A percentile compares a stretch with the other conserved stretches of the same genome.
Conservation (phyloP, 2,329 filamentous ascomycete genomes). For the Tolypocladium inflatum region DNA sequence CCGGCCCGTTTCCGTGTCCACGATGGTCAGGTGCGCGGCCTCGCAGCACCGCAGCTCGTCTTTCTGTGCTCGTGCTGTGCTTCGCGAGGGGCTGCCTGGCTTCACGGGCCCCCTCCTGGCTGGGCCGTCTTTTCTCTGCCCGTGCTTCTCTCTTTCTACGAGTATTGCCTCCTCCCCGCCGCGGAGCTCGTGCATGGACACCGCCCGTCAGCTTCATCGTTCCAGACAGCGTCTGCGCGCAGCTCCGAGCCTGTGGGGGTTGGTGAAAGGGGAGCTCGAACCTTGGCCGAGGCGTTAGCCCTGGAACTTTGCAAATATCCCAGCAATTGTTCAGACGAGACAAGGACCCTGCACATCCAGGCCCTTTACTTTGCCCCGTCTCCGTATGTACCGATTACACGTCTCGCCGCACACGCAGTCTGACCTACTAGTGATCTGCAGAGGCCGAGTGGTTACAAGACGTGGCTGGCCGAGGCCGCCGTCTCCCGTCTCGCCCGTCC, state of each 20-base stretch:
- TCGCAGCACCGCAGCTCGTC: neutral
- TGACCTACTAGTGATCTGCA: neutral
- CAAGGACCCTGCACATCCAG: neutral
- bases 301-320: neutral
- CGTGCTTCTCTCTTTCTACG: neutral
- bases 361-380: neutral
- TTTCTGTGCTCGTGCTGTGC: neutral
- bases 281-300: neutral
- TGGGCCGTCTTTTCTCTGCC: neutral
- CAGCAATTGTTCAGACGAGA: neutral
- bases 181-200: neutral
- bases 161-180: neutral
- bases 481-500: neutral
- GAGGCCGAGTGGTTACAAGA: neutral
- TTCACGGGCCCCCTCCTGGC: neutral
- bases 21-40: neutral
- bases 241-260: neutral
- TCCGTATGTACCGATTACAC: neutral
- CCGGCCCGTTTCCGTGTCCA: neutral
- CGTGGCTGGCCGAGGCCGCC: neutral
- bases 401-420: neutral
- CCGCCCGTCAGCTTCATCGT: neutral
- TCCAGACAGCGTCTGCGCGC: neutral
- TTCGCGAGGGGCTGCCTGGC: neutral
- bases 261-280: neutral